These are phyloP conservation scores for Garcia nutans DNA, from an alignment of 345 rosid species.

Conservation along the genomic window DNA sequence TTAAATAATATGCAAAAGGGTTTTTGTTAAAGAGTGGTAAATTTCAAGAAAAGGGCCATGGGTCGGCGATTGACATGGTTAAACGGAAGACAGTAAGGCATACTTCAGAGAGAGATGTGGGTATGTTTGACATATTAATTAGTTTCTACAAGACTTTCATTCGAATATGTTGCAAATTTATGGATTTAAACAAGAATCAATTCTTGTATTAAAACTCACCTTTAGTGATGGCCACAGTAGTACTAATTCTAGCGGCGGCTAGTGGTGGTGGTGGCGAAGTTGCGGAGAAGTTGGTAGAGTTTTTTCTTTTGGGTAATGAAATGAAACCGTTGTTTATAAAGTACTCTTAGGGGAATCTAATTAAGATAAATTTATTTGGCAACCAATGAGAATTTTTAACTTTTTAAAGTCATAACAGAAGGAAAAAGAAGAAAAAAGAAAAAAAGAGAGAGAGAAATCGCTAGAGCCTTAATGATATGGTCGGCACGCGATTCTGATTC, in stretches of 20 bases:
- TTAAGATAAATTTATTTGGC: background rate
- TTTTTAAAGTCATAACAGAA: background rate
- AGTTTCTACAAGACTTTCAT: conserved; percentile 21
- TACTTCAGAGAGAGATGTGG: conserved; percentile 48
- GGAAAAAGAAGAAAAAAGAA: background rate
- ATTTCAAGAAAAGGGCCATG: conserved; percentile 56
- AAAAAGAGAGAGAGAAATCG: background rate
- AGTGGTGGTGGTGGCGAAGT: background rate
- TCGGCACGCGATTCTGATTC: conserved; percentile 23
- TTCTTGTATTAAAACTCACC: no score
- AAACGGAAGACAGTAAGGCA: conserved; percentile 46
- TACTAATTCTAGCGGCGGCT: background rate
- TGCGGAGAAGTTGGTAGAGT: background rate
- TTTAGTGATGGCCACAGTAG: no score
- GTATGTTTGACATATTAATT: conserved; percentile 42
- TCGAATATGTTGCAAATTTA: background rate
- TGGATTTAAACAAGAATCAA: no score
- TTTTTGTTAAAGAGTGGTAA: background rate
- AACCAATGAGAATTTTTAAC: background rate
- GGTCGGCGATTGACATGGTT: conserved; percentile 51
- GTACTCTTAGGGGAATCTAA: background rate
- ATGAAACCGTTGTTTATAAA: background rate
- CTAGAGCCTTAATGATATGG: background rate
- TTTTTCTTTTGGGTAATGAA: background rate
- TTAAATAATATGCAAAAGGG: background rate